Evolutionary conservation across 495 filamentous ascomycete species (phyloP), one percentile per base, ranked within the genome.

Genomic region (Amphirosellinia nigrospora): DNA sequence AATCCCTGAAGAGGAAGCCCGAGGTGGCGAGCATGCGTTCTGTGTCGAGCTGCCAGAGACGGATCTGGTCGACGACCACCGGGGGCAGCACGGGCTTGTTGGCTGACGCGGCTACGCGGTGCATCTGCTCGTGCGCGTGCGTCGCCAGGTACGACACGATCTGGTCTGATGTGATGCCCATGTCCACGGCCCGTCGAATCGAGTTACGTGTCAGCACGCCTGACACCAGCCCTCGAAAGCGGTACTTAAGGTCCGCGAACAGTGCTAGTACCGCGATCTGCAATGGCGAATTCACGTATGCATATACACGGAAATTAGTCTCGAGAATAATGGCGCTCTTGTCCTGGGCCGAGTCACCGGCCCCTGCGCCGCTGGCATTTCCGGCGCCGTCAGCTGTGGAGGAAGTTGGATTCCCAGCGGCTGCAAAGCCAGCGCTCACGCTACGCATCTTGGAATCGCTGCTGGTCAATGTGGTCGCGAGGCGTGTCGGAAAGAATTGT

Each of bases 271-370:
- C 92, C 64, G 93, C 92, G 72, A 98, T 98, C 78, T 97, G 94
- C 0, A 99, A 87, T 0, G 93, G 92, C 0, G 94, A 97, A 30
- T 89, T 89, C 7, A 96, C 98, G 82, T 98, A 99, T 38, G 96
- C 96, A 82, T 99, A 99, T 72, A 99, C 81, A 34, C 96, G 92
- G 82, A 98, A 98, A 82, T 99, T 99, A n/a, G 96, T 99, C 85
- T 99, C 96, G 73, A 98, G 86, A 73, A 99, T 92, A 75, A 99
- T 93, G 84, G 94, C 95, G 43, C 94, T 95, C 65, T 90, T 89
- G 16, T 85, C 75, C 46, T 86, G 83, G 48, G 77, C 77, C 13
- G 75, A 70, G 36, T 63, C 71, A 26, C 41, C 81, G 64, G 23
- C 77, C 67, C 46, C 75, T 71, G 77, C 77, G 60, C 77, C 72